These are phyloP conservation scores for Meyerozyma smithsonii DNA, from an alignment of 1,139 yeast species.

Conservation along the genomic window DNA sequence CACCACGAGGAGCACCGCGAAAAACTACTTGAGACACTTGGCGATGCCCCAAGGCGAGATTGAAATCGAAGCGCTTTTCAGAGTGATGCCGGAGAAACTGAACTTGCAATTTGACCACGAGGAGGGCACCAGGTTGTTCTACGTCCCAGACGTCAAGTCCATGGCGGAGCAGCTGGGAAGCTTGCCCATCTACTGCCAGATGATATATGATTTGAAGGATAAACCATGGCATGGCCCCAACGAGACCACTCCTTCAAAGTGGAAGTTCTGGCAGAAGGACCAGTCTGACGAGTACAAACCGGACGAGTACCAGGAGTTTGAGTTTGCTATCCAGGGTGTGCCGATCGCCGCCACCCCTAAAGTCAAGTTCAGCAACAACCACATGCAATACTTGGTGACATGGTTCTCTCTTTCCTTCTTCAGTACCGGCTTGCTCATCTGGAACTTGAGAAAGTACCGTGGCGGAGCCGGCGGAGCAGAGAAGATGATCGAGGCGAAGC, in stretches of 20 bases:
- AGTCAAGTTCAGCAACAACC: conserved; percentile 81
- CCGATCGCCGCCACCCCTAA: conserved; percentile 83
- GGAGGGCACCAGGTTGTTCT: conserved; percentile 53
- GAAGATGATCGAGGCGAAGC: conserved; percentile 37
- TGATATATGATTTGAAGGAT: conserved; percentile 60
- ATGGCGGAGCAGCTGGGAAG: conserved; percentile 71
- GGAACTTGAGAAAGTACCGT: conserved; percentile 27
- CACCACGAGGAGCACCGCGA: conserved; percentile 35
- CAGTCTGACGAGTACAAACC: conserved; percentile 26
- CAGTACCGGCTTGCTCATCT: conserved; percentile 57
- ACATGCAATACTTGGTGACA: conserved; percentile 84
- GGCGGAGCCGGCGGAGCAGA: conserved; percentile 36
- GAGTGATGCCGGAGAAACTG: conserved; percentile 68
- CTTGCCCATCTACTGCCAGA: conserved; percentile 75
- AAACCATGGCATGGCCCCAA: conserved; percentile 41
- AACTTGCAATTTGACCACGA: conserved; percentile 75
- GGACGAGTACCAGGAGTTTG: conserved; percentile 40
- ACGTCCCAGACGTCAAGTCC: conserved; percentile 72
- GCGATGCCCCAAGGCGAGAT: conserved; percentile 75
- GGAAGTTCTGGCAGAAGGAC: conserved; percentile 5
- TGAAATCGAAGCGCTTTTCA: conserved; percentile 66
- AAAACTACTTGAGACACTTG: conserved; percentile 51
- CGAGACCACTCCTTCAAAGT: background rate
- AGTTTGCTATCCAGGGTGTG: conserved; percentile 71
- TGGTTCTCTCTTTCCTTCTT: conserved; percentile 87